These are phyloP conservation scores for Plasmodium reichenowi DNA, from an alignment of 169 alveolate genomes.

Conservation along the genomic window DNA sequence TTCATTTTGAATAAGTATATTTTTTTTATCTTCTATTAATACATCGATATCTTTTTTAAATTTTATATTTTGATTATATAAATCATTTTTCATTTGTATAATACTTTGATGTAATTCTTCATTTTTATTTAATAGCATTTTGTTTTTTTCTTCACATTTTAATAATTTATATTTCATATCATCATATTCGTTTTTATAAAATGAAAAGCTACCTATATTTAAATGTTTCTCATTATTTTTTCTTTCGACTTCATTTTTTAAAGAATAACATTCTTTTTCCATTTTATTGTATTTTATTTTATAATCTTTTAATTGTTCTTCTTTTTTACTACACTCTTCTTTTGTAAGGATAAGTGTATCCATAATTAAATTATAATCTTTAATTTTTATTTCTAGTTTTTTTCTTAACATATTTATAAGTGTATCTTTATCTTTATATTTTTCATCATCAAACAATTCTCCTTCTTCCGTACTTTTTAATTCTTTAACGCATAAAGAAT, in stretches of 20 bases:
- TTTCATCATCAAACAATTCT: conserved; percentile 19
- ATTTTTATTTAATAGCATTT: conserved; percentile 19
- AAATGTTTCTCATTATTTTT: conserved; percentile 8
- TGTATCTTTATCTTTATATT: conserved; percentile 30
- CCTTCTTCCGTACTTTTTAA: conserved; percentile 35
- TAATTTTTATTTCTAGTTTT: conserved; percentile 24
- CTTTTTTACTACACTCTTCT: conserved; percentile 43
- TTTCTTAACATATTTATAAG: conserved; percentile 40
- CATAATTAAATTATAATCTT: conserved; percentile 64
- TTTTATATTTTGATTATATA: conserved; percentile 9
- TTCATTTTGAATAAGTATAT: conserved; percentile 11
- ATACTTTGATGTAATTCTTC: conserved; percentile 6
- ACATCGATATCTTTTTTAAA: conserved; percentile 17
- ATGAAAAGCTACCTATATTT: conserved; percentile 9
- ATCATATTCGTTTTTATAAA: conserved; percentile 50
- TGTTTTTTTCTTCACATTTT: conserved; percentile 38
- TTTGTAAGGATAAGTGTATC: conserved; percentile 42
- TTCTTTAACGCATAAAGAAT: conserved; percentile 50
- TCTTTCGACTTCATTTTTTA: conserved; percentile 43
- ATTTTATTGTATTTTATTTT: conserved; percentile 22
- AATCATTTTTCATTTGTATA: conserved; percentile 10
- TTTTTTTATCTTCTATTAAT: conserved; percentile 18
- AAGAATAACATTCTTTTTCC: conserved; percentile 22
- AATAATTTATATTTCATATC: conserved; percentile 33
- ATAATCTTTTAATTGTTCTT: conserved; percentile 17